phyloP scores from a whole-genome alignment of 2,329 filamentous ascomycete genomes.

The Daldinia eschscholtzii region DNA sequence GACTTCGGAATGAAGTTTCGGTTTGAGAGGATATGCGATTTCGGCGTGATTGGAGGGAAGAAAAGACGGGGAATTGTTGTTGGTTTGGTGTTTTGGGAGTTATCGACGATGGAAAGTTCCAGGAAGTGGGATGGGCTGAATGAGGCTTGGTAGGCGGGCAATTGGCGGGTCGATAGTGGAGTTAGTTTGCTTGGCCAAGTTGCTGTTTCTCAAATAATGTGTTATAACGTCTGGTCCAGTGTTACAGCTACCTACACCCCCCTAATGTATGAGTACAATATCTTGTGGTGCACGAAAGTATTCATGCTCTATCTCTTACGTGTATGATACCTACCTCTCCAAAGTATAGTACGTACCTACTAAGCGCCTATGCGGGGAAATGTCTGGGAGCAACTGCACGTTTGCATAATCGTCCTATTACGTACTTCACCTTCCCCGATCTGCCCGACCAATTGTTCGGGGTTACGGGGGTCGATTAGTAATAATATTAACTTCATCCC shows the following conservation, averaged over 20 bases:
- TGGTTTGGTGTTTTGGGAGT: constrained; percentile 22
- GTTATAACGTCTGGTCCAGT: no score
- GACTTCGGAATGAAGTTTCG: constrained; percentile 1
- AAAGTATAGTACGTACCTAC: constrained; percentile 5
- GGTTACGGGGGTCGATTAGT: constrained; percentile 9
- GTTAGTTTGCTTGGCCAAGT: constrained; percentile 7
- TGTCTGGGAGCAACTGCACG: background rate
- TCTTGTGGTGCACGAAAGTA: background rate
- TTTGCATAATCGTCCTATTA: constrained; percentile 8
- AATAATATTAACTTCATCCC: constrained; percentile 36
- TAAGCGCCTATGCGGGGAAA: constrained; percentile 3
- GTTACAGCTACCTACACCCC: background rate
- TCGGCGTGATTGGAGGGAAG: constrained; percentile 16
- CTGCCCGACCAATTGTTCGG: constrained; percentile 1
- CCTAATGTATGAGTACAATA: background rate
- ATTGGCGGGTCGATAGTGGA: constrained; percentile 6
- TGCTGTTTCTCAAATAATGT: constrained; percentile 12
- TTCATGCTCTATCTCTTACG: background rate
- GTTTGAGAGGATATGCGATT: constrained; percentile 20
- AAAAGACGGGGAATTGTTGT: constrained; percentile 26
- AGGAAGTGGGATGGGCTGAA: constrained; percentile 23
- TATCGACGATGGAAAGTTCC: constrained; percentile 34
- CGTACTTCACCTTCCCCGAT: background rate
- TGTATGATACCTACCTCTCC: background rate
- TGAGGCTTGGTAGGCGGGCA: constrained; percentile 7